Conservation (phyloP, 768 basidiomycete species). For the Rhizopogon sp. region DNA sequence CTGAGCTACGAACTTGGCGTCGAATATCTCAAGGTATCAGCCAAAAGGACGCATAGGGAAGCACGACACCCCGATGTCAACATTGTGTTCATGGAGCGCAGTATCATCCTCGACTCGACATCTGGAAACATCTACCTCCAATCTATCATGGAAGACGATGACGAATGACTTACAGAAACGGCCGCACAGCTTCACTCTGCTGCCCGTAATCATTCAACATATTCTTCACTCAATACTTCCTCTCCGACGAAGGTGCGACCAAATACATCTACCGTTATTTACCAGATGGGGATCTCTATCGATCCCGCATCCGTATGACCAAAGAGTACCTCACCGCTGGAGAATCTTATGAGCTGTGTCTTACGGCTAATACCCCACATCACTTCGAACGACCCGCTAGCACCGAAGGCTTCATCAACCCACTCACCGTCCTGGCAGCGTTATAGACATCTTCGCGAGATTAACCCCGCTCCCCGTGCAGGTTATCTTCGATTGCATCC, state of each 20-base stretch:
- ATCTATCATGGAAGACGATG: constrained; percentile 54
- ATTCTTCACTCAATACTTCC: constrained; percentile 6
- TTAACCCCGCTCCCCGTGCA: constrained; percentile 88
- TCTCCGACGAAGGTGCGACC: constrained; percentile 21
- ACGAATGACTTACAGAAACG: constrained; percentile 53
- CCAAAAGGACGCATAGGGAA: constrained; percentile 21
- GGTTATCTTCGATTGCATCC: constrained; percentile 76
- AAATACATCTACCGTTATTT: constrained; percentile 33
- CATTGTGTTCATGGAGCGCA: constrained; percentile 73
- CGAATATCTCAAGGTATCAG: constrained; percentile 43
- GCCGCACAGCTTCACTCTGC: constrained; percentile 13
- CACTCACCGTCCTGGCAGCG: constrained; percentile 57
- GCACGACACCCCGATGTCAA: constrained; percentile 65
- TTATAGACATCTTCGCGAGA: constrained; percentile 63
- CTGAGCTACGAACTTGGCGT: constrained; percentile 80
- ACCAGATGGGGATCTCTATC: constrained; percentile 59
- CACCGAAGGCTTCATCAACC: constrained; percentile 8
- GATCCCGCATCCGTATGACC: constrained; percentile 60
- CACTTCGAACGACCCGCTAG: constrained; percentile 33
- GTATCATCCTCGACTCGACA: constrained; percentile 61
- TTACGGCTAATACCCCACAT: constrained; percentile 73
- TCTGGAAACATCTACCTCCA: constrained; percentile 55
- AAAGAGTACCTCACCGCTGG: constrained; percentile 76
- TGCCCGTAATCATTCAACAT: constrained; percentile 9
- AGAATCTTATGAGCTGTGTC: constrained; percentile 90